These are phyloP conservation scores for Lippia alba DNA, from an alignment of 305 asterid species.

Conservation along the genomic window DNA sequence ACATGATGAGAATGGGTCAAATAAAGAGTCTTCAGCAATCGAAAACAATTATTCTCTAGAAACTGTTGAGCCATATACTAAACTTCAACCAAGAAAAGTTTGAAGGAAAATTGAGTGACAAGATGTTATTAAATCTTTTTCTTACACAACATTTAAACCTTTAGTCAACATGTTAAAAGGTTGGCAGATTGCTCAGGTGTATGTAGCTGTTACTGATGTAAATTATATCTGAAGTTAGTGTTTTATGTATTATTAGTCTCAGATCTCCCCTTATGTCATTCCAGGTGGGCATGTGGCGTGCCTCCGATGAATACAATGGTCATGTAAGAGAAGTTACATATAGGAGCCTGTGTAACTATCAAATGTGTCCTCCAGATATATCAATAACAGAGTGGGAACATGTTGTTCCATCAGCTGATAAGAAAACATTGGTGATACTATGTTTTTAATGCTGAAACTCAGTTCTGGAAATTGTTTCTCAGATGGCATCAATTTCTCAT, in stretches of 20 bases:
- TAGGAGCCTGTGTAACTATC: constrained; percentile 78
- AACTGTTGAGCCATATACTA: constrained; percentile 6
- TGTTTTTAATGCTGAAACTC: constrained; percentile 1
- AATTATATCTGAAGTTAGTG: constrained; percentile 12
- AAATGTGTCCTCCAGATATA: constrained; percentile 96
- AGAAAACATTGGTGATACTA: constrained; percentile 61
- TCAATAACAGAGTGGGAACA: constrained; percentile 91
- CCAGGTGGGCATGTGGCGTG: constrained; percentile 86
- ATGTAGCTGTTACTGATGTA: constrained; percentile 25
- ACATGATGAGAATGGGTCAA: background rate
- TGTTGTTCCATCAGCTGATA: constrained; percentile 67
- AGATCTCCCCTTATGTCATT: constrained; percentile 35
- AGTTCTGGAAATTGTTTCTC: background rate
- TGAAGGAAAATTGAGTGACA: background rate
- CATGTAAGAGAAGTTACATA: constrained; percentile 84
- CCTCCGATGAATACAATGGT: constrained; percentile 80
- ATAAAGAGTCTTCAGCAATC: background rate
- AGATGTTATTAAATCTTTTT: background rate
- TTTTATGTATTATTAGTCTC: background rate
- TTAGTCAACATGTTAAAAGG: background rate
- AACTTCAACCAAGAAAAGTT: background rate
- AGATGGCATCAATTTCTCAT: constrained; percentile 27
- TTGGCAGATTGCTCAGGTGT: background rate
- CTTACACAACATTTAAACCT: background rate
- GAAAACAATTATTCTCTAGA: background rate